These are phyloP conservation scores for Litsea cubeba DNA, from an alignment of 164 flowering plant genomes.

Conservation along the genomic window DNA sequence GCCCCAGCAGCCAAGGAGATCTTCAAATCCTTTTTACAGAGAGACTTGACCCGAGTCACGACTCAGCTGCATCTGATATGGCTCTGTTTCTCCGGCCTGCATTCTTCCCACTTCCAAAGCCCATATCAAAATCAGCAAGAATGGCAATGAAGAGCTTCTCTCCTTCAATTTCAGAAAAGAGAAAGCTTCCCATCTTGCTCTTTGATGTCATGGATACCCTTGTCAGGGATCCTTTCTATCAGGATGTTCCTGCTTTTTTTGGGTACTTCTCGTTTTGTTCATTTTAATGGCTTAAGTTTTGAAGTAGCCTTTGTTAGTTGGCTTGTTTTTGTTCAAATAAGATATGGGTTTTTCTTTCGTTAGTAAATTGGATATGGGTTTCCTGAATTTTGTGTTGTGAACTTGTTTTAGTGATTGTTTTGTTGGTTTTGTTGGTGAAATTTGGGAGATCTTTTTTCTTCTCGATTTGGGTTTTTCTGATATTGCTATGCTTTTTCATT, in stretches of 20 bases:
- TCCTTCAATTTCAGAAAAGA: constrained; percentile 6
- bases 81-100: constrained; percentile 7
- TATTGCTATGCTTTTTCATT: too few species aligned
- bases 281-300: not conserved
- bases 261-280: constrained; percentile 33
- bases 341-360: too few species aligned
- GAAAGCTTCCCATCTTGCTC: constrained; percentile 73
- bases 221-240: constrained; percentile 90
- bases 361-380: too few species aligned
- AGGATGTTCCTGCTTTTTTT: constrained; percentile 83
- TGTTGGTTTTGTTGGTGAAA: too few species aligned
- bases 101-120: not conserved
- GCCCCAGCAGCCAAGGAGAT: too few species aligned
- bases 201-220: constrained; percentile 92
- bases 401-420: too few species aligned
- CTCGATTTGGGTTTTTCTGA: too few species aligned
- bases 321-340: not conserved
- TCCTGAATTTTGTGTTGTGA: too few species aligned
- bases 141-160: constrained; percentile 5
- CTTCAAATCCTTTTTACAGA: too few species aligned
- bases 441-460: too few species aligned
- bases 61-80: not conserved
- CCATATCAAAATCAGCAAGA: not conserved
- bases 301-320: not conserved
- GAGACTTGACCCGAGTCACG: too few species aligned